A percentile compares a stretch with the other conserved stretches of the same genome.
phyloP scores from a whole-genome alignment of 352 stramenopile genomes.

The Phytophthora syringae region DNA sequence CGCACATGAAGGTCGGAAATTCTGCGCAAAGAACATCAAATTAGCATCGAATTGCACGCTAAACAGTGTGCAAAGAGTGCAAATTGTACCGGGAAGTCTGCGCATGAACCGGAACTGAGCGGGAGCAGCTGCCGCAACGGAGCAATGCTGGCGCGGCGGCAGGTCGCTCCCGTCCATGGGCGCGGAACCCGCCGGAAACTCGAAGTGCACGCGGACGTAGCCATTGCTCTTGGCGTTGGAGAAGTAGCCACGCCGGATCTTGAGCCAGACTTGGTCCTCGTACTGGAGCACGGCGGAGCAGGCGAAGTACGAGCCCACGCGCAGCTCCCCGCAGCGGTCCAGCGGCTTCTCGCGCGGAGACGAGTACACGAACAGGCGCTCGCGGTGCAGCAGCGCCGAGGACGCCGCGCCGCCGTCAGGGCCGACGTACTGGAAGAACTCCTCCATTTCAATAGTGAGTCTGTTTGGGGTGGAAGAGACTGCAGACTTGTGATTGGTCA shows the following conservation, averaged over 20 bases:
- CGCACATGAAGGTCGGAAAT: slow-evolving; percentile 69
- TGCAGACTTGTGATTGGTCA: not conserved
- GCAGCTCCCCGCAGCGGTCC: slow-evolving; percentile 66
- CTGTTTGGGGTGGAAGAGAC: slow-evolving; percentile 1
- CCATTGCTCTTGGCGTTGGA: slow-evolving; percentile 75
- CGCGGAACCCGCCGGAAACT: slow-evolving; percentile 31
- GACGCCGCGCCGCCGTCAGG: slow-evolving; percentile 28
- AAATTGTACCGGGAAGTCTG: slow-evolving; percentile 52
- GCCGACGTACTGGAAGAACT: slow-evolving; percentile 78
- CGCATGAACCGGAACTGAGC: slow-evolving; percentile 60
- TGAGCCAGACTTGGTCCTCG: slow-evolving; percentile 73
- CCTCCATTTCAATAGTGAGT: no score
- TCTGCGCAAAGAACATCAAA: slow-evolving; percentile 30
- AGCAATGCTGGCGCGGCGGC: slow-evolving; percentile 39
- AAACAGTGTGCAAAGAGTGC: no score
- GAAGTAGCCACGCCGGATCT: slow-evolving; percentile 79
- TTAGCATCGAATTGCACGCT: no score
- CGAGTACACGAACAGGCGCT: slow-evolving; percentile 70
- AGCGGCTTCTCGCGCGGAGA: slow-evolving; percentile 64
- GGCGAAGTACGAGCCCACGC: slow-evolving; percentile 70
- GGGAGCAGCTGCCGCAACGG: slow-evolving; percentile 18
- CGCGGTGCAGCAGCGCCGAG: slow-evolving; percentile 38
- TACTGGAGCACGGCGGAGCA: slow-evolving; percentile 61
- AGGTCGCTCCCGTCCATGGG: slow-evolving; percentile 28
- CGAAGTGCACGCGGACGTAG: slow-evolving; percentile 72